Conservation (phyloP, 164 flowering plant species). For the Sextonia rubra region DNA sequence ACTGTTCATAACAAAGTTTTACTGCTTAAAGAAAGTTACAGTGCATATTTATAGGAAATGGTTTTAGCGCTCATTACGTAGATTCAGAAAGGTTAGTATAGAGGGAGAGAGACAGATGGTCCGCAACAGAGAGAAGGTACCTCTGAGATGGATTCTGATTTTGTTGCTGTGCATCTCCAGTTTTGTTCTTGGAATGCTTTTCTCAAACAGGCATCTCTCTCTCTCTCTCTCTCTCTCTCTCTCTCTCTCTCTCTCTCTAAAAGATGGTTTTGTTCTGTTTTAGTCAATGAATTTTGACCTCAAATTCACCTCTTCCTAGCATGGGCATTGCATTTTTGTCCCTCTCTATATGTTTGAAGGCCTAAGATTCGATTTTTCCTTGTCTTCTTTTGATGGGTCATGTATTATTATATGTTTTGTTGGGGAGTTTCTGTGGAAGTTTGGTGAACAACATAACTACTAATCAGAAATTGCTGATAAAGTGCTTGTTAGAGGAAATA, state of each 20-base stretch:
- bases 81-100: no score
- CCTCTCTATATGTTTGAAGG: neutral
- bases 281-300: neutral
- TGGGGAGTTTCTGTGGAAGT: no score
- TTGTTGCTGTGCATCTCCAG: constrained; percentile 48
- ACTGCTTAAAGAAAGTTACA: no score
- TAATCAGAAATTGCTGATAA: no score
- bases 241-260: neutral
- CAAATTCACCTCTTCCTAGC: constrained; percentile 8
- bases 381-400: neutral
- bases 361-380: neutral
- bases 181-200: constrained; percentile 64
- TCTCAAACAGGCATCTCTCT: constrained; percentile 53
- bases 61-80: no score
- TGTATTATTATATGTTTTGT: no score
- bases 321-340: neutral
- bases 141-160: constrained; percentile 49
- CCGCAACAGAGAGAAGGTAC: constrained; percentile 36
- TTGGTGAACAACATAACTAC: no score
- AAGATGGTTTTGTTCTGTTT: neutral
- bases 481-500: no score
- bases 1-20: no score
- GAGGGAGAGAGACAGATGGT: no score
- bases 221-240: constrained; percentile 1
- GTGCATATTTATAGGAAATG: no score